Evolutionary conservation across 176 grass and related monocot genomes (phyloP).

Genomic region (Typha latifolia): DNA sequence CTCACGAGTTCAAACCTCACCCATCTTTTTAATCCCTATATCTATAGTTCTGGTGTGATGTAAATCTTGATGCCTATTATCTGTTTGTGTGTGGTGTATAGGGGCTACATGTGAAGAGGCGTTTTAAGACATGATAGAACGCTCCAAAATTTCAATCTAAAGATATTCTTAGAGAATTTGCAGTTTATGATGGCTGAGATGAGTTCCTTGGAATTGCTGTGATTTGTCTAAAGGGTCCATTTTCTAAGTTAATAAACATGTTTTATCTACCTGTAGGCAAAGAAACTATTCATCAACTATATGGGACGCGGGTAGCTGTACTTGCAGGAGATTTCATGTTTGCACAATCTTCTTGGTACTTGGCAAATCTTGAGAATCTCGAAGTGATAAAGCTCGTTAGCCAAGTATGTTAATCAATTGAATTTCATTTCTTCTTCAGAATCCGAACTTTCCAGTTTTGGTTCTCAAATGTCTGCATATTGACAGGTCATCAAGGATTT

Average conservation of each 20-base stretch:
- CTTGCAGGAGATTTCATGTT: conserved; percentile 97
- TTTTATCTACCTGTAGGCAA: conserved; percentile 39
- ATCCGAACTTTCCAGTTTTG: not conserved
- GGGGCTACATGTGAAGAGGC: too few relatives aligned
- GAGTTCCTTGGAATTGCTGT: too few relatives aligned
- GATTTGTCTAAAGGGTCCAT: not conserved
- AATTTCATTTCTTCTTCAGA: conserved; percentile 16
- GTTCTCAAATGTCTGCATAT: not conserved
- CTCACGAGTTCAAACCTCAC: too few relatives aligned
- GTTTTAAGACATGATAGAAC: too few relatives aligned
- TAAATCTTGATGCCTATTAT: too few relatives aligned
- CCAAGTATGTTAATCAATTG: conserved; percentile 40
- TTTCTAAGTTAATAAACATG: not conserved
- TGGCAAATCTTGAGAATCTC: conserved; percentile 89
- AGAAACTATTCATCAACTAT: conserved; percentile 80
- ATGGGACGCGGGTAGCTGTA: conserved; percentile 78
- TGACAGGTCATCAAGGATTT: conserved; percentile 96
- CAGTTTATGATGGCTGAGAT: too few relatives aligned
- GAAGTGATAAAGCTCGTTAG: conserved; percentile 97
- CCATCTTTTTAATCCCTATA: too few relatives aligned
- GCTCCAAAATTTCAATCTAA: too few relatives aligned
- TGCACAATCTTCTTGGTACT: conserved; percentile 94
- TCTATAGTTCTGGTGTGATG: too few relatives aligned
- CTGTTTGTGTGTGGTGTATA: too few relatives aligned
- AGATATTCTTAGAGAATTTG: too few relatives aligned